Conservation (phyloP, 73 alveolate genomes). For the Blepharisma japonicum region DNA sequence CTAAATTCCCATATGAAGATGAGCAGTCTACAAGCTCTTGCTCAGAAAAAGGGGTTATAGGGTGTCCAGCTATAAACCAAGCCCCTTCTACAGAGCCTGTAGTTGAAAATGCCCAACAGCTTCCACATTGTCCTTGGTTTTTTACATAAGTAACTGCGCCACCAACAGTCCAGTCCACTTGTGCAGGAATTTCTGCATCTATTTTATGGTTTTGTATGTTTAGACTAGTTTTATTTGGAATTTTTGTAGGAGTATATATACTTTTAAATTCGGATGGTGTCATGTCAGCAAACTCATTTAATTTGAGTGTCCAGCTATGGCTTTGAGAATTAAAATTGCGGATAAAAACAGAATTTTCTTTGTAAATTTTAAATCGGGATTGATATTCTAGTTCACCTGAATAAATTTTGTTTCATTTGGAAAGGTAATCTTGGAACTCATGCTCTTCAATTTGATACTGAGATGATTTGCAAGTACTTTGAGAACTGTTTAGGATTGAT, state of each 20-base stretch:
- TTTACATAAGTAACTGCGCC: constrained; percentile 46
- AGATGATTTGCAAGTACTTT: too few relatives aligned
- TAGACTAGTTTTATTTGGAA: too few relatives aligned
- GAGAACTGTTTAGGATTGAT: too few relatives aligned
- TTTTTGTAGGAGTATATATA: too few relatives aligned
- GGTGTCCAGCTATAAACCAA: constrained; percentile 10
- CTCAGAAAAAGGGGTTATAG: constrained; percentile 40
- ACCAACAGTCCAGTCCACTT: too few relatives aligned
- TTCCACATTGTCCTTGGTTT: constrained; percentile 66
- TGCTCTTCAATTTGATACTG: too few relatives aligned
- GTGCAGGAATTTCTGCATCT: too few relatives aligned
- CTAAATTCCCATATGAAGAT: constrained; percentile 14
- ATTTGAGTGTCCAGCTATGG: neutral
- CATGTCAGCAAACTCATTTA: constrained; percentile 41
- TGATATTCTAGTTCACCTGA: constrained; percentile 46
- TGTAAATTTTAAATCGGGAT: constrained; percentile 30
- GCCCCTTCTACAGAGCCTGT: constrained; percentile 52
- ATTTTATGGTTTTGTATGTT: too few relatives aligned
- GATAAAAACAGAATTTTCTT: constrained; percentile 30
- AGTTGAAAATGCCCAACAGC: constrained; percentile 80
- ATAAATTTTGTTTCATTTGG: constrained; percentile 37
- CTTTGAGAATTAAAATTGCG: neutral
- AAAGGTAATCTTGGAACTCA: too few relatives aligned
- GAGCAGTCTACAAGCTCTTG: constrained; percentile 73
- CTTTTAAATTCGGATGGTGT: constrained; percentile 28